Base-by-base conservation (phyloP, 352 stramenopile species). In the Phytophthora sp. region DNA sequence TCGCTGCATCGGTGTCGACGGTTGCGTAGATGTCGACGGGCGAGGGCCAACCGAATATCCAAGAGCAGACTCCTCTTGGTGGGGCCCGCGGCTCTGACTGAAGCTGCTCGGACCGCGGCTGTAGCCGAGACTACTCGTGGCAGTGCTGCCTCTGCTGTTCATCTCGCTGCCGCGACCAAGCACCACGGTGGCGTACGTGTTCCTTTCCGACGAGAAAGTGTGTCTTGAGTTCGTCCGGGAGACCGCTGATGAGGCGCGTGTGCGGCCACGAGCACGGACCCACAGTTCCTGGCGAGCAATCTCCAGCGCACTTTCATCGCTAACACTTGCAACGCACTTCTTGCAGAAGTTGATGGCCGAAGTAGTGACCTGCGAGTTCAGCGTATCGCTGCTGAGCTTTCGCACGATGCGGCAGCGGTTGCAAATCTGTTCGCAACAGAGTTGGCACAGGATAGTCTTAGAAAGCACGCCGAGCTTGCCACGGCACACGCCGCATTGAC, bases 311-410 rank as follows among this genome's bases (percentile, higher is more conserved):
- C 71, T 89, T 38, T 88, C 78, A 21, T 87, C 72, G 20, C 67
- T 73, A 3, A 84, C 77, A 53, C 62, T 70, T 4, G 71, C 60
- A 9, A 92, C 68, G 56, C 83, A 92, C 34, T 75, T 77, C 45
- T 85, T 87, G 66, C 83, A 92, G 37, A 92, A 88, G 38, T 79
- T 66, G 55, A 88, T 86, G 12, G 63, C 39, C 17, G 75, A 77
- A 43, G 84, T 69, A 1, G 62, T 76, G 34, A 84, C 44, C 43
- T 71, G 75, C 30, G 74, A 49, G 54, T 70, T 74, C 24, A 87
- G 49, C 7, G 71, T 70, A 18, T 80, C 56, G 42, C 69, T 76
- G 48, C 74, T 79, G 50, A 87, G 64, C 54, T 79, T 82, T 38
- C 66, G 75, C 48, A 66, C 62, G 11, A 79, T 64, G 20, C 75